A percentile compares a stretch with the other conserved stretches of the same genome.
Evolutionary conservation across 2,329 filamentous ascomycete species (phyloP).

Genomic region (Magnaporthiopsis rhizophila): DNA sequence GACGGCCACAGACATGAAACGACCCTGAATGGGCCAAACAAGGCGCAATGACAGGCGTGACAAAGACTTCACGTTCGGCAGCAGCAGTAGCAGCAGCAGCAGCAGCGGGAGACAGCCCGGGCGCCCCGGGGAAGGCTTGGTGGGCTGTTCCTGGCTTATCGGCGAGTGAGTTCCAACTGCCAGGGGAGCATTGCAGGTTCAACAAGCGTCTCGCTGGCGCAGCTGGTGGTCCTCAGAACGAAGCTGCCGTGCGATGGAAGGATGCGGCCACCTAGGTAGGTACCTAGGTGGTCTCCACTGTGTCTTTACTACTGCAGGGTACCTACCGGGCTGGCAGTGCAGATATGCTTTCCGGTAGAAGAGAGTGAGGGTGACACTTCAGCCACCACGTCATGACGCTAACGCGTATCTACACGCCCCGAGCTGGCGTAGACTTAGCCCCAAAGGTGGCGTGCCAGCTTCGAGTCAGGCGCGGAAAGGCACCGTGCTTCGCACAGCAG

Average conservation of each 20-base stretch:
- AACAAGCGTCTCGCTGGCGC: neutral
- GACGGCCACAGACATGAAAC: neutral
- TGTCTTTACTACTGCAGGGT: neutral
- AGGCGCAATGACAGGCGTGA: neutral
- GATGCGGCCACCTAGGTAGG: neutral
- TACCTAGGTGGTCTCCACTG: no score
- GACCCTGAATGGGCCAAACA: neutral
- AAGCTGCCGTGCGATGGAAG: neutral
- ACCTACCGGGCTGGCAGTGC: neutral
- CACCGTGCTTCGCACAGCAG: neutral
- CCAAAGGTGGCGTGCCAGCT: neutral
- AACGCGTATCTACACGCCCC: neutral
- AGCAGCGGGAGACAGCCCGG: neutral
- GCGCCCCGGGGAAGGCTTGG: neutral
- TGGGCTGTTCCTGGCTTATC: neutral
- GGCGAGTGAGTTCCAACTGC: neutral
- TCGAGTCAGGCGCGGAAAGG: neutral
- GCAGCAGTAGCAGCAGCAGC: neutral
- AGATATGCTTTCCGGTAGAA: neutral
- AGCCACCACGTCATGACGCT: neutral
- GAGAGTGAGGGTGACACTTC: neutral
- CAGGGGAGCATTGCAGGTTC: neutral
- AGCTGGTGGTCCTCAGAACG: neutral
- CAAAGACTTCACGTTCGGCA: neutral
- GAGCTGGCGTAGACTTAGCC: neutral